Evolutionary conservation across 306 rosid species (phyloP).

Genomic region (Inga leiocalycina): DNA sequence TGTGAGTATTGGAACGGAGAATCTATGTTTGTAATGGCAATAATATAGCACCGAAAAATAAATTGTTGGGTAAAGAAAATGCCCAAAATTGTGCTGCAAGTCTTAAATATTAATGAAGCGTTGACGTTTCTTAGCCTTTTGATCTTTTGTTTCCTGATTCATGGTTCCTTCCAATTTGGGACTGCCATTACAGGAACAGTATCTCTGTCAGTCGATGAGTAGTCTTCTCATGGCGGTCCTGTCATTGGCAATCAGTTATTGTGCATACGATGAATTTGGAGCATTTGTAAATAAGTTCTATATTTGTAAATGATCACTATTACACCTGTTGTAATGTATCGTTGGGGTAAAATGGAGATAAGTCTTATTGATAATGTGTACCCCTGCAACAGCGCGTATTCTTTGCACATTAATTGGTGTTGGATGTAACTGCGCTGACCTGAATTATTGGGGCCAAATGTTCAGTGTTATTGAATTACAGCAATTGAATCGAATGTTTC

Average conservation of each 20-base stretch:
- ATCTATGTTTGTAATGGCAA: slow-evolving; percentile 4
- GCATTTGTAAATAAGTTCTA: slow-evolving; percentile 24
- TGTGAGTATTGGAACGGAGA: slow-evolving; percentile 43
- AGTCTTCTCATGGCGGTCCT: slow-evolving; percentile 25
- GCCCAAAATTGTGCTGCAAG: neutral
- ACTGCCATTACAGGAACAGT: slow-evolving; percentile 44
- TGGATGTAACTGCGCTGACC: neutral
- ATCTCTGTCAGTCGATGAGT: slow-evolving; percentile 30
- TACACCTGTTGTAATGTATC: neutral
- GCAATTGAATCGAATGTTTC: neutral
- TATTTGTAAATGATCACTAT: neutral
- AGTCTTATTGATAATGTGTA: neutral
- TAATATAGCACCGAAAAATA: neutral
- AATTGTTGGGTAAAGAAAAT: neutral
- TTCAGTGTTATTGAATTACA: neutral
- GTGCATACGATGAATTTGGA: slow-evolving; percentile 24
- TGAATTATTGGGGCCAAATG: neutral
- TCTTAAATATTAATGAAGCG: slow-evolving; percentile 4
- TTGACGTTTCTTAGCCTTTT: neutral
- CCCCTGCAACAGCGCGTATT: neutral
- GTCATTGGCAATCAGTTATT: slow-evolving; percentile 22
- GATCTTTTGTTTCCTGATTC: slow-evolving; percentile 5
- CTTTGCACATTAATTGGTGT: neutral
- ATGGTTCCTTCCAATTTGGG: slow-evolving; percentile 7
- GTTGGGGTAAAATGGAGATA: neutral